A percentile compares a stretch with the other conserved stretches of the same genome.
These are phyloP conservation scores for Plasmodium gonderi DNA, from an alignment of 169 alveolate species.

Conservation along the genomic window DNA sequence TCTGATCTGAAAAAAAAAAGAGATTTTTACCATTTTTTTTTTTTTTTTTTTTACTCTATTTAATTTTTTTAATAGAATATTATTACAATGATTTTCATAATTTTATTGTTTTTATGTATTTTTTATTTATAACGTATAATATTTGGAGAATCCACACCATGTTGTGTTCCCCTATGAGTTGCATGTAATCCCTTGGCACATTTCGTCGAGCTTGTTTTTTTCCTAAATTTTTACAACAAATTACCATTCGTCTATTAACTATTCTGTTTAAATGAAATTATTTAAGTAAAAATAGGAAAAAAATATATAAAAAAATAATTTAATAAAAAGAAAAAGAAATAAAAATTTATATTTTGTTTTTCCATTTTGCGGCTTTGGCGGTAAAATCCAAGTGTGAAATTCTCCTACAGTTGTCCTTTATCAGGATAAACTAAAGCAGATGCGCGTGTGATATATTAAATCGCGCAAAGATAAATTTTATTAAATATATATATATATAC, in stretches of 20 bases:
- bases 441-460: not conserved
- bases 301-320: not conserved
- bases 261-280: not conserved
- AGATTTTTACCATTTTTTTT: not conserved
- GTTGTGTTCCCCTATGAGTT: not conserved
- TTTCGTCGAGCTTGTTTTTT: not conserved
- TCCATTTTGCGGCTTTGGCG: not conserved
- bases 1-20: not conserved
- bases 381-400: not conserved
- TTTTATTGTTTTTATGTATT: too few species aligned
- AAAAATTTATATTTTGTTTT: not conserved
- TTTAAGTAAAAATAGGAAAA: not conserved
- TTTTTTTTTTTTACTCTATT: not conserved
- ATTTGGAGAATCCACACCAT: not conserved
- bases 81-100: not conserved
- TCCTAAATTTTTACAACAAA: not conserved
- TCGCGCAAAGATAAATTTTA: not conserved
- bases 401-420: not conserved
- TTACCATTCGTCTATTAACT: not conserved
- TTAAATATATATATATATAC: not conserved
- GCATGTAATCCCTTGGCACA: not conserved
- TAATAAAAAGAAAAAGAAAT: not conserved
- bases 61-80: not conserved
- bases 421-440: not conserved
- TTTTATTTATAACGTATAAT: not conserved